A percentile compares a stretch with the other conserved stretches of the same genome.
These are phyloP conservation scores for Sisymbrium altissimum DNA, from an alignment of 345 rosid genomes.

Conservation along the genomic window DNA sequence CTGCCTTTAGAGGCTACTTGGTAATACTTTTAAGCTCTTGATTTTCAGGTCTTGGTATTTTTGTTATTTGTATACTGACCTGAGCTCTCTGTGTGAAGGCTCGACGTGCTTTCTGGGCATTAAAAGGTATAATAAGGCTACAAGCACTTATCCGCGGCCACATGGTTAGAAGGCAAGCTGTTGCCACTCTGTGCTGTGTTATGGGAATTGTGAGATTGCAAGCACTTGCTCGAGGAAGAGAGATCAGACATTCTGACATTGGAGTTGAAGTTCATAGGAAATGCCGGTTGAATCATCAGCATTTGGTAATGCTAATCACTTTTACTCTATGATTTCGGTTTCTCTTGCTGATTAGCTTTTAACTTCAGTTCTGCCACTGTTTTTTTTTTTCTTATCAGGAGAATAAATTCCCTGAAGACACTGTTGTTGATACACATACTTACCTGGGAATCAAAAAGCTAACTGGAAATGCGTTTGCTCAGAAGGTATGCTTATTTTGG, in stretches of 20 bases:
- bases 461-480: constrained; percentile 56
- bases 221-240: constrained; percentile 35
- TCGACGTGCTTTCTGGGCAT: constrained; percentile 29
- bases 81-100: constrained; percentile 22
- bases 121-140: constrained; percentile 46
- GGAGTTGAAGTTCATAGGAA: constrained; percentile 29
- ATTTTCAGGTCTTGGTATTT: neutral
- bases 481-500: constrained; percentile 57
- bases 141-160: constrained; percentile 50
- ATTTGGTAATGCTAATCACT: constrained; percentile 42
- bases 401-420: constrained; percentile 36
- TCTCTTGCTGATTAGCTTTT: neutral
- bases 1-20: constrained; percentile 51
- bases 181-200: constrained; percentile 32
- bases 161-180: constrained; percentile 43
- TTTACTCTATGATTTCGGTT: neutral
- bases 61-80: neutral
- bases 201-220: constrained; percentile 36
- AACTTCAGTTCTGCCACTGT: neutral
- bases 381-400: constrained; percentile 33
- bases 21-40: constrained; percentile 7
- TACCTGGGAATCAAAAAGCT: constrained; percentile 42
- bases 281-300: constrained; percentile 26
- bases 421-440: constrained; percentile 32
- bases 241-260: constrained; percentile 19